Evolutionary conservation across 805 yeast species (phyloP).

Genomic region (Schizosaccharomyces japonicus): DNA sequence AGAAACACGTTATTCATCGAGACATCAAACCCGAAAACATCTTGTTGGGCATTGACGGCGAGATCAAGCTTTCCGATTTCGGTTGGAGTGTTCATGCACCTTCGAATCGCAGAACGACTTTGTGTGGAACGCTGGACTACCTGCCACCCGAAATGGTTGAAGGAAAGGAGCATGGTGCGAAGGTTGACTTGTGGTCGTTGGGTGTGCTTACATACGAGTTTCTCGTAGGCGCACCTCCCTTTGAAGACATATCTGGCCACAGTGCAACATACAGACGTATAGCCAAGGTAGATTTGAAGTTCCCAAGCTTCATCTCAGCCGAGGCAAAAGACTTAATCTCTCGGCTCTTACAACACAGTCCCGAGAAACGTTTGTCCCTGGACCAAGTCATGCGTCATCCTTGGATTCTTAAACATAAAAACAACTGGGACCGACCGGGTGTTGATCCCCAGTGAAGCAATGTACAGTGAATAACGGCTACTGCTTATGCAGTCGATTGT

Average conservation of each 20-base stretch:
- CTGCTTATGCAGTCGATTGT: background rate
- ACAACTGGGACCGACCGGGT: constrained; percentile 37
- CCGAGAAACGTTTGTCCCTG: constrained; percentile 39
- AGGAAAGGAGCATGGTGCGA: constrained; percentile 48
- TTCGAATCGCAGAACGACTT: constrained; percentile 36
- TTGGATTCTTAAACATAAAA: constrained; percentile 50
- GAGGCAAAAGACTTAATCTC: constrained; percentile 60
- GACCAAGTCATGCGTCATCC: constrained; percentile 48
- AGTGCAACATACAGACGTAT: constrained; percentile 55
- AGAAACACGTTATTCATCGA: constrained; percentile 62
- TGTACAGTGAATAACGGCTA: background rate
- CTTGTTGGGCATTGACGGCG: constrained; percentile 48
- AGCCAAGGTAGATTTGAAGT: constrained; percentile 45
- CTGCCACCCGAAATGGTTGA: constrained; percentile 90
- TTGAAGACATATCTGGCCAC: constrained; percentile 57
- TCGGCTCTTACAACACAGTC: constrained; percentile 39
- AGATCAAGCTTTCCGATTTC: constrained; percentile 69
- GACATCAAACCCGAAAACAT: constrained; percentile 91
- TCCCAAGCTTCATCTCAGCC: constrained; percentile 43
- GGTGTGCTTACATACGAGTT: constrained; percentile 74
- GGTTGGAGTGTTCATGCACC: constrained; percentile 81
- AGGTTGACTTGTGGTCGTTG: constrained; percentile 79
- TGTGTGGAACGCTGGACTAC: constrained; percentile 89
- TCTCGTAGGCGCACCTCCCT: constrained; percentile 74
- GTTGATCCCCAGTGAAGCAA: no score